Base-by-base conservation (phyloP, 108 stramenopile species). In the Cylindrotheca fusiformis region DNA sequence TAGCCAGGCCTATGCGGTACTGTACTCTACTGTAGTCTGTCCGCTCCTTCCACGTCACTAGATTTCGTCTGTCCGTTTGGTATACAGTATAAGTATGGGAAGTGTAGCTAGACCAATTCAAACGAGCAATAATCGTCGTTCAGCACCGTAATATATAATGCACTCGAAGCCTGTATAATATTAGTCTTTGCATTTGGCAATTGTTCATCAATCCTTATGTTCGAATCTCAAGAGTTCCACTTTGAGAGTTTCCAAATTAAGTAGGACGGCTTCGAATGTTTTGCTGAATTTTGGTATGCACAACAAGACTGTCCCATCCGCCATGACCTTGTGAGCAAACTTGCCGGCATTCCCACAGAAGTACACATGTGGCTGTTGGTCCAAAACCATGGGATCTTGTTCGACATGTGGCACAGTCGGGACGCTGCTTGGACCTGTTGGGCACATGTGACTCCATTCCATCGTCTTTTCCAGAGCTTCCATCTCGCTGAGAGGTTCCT, bases 381-480 rank as follows among this genome's bases (percentile, higher is more conserved):
- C 48, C 64, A 94, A 53, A 10, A 85, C 81, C 80, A 94, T 90
- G 33, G 93, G 93, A 78, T 94, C 93, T 6, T 57, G 58, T 45
- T 81, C 78, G 0, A 69, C 50, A 19, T 80, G 83, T 2, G 90
- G 90, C 54, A 85, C 83, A 26, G 86, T 87, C 0, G 93, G 89
- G 30, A 94, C 77, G 2, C 81, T 81, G 61, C 82, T 85, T 1
- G 93, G 93, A n/a, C 87, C 93, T n/a, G 93, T 91, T 18, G 93
- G 93, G 56, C 87, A 85, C 45, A 94, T 59, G 67, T 94, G 93
- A 17, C 74, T 69, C 68, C 74, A 91, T 12, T 66, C 64, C 29
- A 94, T 41, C 3, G 83, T 87, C 24, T 56, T 67, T 28, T 79
- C 60, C 48, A 94, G 59, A 14, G 86, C 85, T 48, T 90, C 82